phyloP scores from a whole-genome alignment of 306 rosid genomes.

The Lithocarpus polystachyus region DNA sequence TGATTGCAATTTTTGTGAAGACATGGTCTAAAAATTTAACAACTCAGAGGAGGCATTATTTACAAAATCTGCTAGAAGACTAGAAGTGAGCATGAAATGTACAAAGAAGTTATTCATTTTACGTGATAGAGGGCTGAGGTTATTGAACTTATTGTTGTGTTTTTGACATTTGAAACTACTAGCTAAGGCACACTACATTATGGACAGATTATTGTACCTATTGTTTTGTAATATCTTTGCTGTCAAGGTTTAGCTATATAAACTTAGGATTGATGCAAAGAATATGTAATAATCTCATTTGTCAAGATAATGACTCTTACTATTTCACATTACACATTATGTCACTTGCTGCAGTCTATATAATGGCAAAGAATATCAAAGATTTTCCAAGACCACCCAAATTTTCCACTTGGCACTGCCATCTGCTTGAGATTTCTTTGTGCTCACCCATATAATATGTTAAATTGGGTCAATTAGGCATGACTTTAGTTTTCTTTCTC shows the following conservation, averaged over 20 bases:
- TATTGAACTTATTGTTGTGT: neutral
- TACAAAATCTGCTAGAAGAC: neutral
- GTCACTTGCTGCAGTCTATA: neutral
- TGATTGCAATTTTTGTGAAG: neutral
- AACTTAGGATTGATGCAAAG: neutral
- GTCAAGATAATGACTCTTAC: neutral
- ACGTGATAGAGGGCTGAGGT: neutral
- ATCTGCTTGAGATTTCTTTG: neutral
- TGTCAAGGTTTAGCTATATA: neutral
- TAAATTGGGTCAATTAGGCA: neutral
- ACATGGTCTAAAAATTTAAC: neutral
- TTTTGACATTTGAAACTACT: neutral
- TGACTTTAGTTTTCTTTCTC: slow-evolving; percentile 1
- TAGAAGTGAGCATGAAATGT: neutral
- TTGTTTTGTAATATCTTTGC: neutral
- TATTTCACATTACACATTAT: neutral
- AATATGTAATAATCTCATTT: neutral
- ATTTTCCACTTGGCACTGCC: neutral
- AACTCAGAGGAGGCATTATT: neutral
- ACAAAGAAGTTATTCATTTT: neutral
- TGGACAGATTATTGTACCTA: neutral
- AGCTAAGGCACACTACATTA: neutral
- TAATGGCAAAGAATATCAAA: neutral
- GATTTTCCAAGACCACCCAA: neutral
- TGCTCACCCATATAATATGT: neutral